phyloP scores from a whole-genome alignment of 176 grass and related monocot genomes.

The Typha latifolia region DNA sequence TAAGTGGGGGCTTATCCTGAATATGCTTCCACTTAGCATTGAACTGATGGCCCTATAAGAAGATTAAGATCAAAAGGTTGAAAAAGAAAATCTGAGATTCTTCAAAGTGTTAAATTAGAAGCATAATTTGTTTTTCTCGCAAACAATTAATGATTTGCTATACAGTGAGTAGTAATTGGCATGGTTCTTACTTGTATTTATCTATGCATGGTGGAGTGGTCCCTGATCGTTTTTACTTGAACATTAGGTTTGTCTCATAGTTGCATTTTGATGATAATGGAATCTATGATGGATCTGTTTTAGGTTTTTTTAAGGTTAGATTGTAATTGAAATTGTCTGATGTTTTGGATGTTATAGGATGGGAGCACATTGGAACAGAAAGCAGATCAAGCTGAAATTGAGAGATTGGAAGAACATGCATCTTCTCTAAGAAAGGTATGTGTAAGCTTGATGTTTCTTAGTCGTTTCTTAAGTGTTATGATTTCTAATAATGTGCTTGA shows the following conservation, averaged over 20 bases:
- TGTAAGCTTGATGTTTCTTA: neutral
- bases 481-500: neutral
- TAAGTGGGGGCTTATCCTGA: too few relatives aligned
- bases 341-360: slow-evolving; percentile 37
- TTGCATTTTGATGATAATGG: neutral
- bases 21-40: too few relatives aligned
- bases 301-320: neutral
- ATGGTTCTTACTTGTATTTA: too few relatives aligned
- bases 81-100: too few relatives aligned
- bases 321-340: neutral
- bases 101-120: too few relatives aligned
- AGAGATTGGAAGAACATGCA: slow-evolving; percentile 73
- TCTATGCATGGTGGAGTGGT: too few relatives aligned
- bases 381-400: slow-evolving; percentile 49
- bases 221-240: too few relatives aligned
- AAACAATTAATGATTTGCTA: too few relatives aligned
- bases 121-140: too few relatives aligned
- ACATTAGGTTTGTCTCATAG: neutral
- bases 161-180: too few relatives aligned
- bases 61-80: too few relatives aligned
- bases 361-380: slow-evolving; percentile 27
- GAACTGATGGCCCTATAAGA: too few relatives aligned
- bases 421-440: slow-evolving; percentile 81
- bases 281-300: neutral
- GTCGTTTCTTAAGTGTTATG: neutral